These are phyloP conservation scores for Microdochium paspali DNA, from an alignment of 2,329 filamentous ascomycete species.

Conservation along the genomic window DNA sequence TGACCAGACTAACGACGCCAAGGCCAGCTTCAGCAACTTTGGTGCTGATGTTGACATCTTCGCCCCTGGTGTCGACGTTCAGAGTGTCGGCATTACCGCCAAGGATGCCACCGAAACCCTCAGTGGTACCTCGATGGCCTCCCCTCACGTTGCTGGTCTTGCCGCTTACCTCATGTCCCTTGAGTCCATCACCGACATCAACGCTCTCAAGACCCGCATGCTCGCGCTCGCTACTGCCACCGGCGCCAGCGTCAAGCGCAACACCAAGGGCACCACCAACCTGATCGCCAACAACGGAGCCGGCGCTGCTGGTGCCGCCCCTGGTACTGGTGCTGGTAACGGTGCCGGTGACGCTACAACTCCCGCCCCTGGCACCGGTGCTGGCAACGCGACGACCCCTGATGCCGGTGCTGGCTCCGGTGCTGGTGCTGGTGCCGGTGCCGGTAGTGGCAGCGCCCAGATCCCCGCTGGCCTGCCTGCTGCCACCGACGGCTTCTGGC, in stretches of 20 bases:
- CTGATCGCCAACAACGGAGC: slow-evolving; percentile 49
- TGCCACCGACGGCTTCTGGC: background rate
- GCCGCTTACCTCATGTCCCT: slow-evolving; percentile 58
- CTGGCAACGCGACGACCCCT: background rate
- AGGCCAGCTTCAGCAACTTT: slow-evolving; percentile 50
- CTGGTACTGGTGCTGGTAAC: background rate
- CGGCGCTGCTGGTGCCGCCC: background rate
- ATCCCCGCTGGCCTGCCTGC: background rate
- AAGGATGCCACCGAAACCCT: slow-evolving; percentile 33
- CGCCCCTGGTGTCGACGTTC: slow-evolving; percentile 44
- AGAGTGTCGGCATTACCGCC: slow-evolving; percentile 41
- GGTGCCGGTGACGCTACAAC: background rate
- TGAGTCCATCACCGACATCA: slow-evolving; percentile 35
- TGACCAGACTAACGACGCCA: slow-evolving; percentile 36
- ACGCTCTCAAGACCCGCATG: slow-evolving; percentile 35
- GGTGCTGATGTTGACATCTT: slow-evolving; percentile 43
- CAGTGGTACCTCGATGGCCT: slow-evolving; percentile 54
- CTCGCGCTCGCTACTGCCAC: slow-evolving; percentile 39
- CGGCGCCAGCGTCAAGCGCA: slow-evolving; percentile 32
- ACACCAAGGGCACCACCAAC: slow-evolving; percentile 34
- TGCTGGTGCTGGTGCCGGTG: background rate
- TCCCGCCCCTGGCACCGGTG: background rate
- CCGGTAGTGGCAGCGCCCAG: background rate
- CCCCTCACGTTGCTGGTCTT: slow-evolving; percentile 58
- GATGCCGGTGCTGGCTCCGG: background rate